These are phyloP conservation scores for Thelonectria rubi DNA, from an alignment of 2,329 filamentous ascomycete species.

Conservation along the genomic window DNA sequence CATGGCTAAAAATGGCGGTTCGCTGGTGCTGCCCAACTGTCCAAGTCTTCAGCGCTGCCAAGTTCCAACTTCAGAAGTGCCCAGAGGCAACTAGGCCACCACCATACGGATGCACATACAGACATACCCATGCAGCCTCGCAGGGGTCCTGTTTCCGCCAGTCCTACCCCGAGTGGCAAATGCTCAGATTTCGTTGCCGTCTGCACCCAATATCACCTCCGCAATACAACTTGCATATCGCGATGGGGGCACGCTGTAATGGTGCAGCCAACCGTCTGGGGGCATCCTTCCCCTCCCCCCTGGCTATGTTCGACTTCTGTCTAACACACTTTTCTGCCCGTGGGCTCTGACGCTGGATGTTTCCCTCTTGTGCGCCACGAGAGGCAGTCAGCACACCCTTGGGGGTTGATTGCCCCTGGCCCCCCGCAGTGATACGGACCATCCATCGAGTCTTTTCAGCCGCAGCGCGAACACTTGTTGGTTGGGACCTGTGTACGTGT, in stretches of 20 bases:
- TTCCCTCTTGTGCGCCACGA: constrained; percentile 22
- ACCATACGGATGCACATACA: too few species aligned
- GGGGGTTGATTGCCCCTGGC: constrained; percentile 19
- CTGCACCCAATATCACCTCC: constrained; percentile 12
- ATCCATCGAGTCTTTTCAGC: constrained; percentile 19
- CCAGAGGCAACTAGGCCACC: background rate
- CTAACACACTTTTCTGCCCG: constrained; percentile 25
- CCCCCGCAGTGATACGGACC: constrained; percentile 24
- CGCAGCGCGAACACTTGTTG: constrained; percentile 16
- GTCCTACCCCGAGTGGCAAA: constrained; percentile 13
- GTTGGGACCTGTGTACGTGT: constrained; percentile 30
- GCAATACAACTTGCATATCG: constrained; percentile 11
- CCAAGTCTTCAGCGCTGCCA: constrained; percentile 9
- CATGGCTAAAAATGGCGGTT: constrained; percentile 14
- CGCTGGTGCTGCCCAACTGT: constrained; percentile 22
- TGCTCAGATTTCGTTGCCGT: constrained; percentile 9
- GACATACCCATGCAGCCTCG: background rate
- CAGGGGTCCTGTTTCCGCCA: constrained; percentile 9
- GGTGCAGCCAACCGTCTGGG: constrained; percentile 16
- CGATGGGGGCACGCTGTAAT: constrained; percentile 16
- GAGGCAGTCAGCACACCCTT: constrained; percentile 19
- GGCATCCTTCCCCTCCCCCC: constrained; percentile 17
- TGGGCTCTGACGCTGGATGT: constrained; percentile 15
- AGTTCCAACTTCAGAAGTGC: constrained; percentile 1
- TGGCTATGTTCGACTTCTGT: constrained; percentile 13